Evolutionary conservation across 331 rosid species (phyloP).

Genomic region (Rosa hybrid): DNA sequence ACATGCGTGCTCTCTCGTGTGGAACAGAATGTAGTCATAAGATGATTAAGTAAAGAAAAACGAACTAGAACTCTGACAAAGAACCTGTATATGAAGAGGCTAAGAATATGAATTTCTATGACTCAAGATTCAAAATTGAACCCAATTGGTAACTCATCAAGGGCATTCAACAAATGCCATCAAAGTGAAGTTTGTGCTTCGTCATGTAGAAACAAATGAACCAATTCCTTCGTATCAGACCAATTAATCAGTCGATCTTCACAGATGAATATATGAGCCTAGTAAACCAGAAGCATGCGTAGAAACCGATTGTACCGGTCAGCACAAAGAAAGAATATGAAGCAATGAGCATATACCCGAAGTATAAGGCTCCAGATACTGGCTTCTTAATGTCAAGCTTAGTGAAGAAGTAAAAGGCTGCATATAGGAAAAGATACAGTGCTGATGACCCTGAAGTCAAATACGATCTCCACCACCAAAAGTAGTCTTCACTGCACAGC

Average conservation of each 20-base stretch:
- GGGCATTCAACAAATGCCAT: slow-evolving; percentile 20
- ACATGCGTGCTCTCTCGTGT: slow-evolving; percentile 26
- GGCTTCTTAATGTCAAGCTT: slow-evolving; percentile 92
- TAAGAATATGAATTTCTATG: slow-evolving; percentile 37
- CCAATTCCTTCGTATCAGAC: slow-evolving; percentile 19
- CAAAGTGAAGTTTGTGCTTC: slow-evolving; percentile 24
- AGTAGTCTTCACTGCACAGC: slow-evolving; percentile 88
- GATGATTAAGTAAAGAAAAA: slow-evolving; percentile 11
- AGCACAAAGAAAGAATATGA: slow-evolving; percentile 84
- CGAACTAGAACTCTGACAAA: slow-evolving; percentile 29
- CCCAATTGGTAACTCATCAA: slow-evolving; percentile 29
- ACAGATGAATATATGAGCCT: slow-evolving; percentile 93
- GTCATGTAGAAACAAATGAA: slow-evolving; percentile 16
- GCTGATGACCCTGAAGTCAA: slow-evolving; percentile 93
- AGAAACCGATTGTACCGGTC: slow-evolving; percentile 97
- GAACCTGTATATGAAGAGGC: slow-evolving; percentile 40
- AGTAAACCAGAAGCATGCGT: slow-evolving; percentile 91
- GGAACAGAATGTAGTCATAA: slow-evolving; percentile 26
- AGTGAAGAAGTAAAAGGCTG: slow-evolving; percentile 87
- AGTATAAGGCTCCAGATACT: slow-evolving; percentile 79
- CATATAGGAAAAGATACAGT: slow-evolving; percentile 81
- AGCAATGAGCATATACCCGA: slow-evolving; percentile 90
- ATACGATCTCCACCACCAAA: slow-evolving; percentile 98
- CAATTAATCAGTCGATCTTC: slow-evolving; percentile 67
- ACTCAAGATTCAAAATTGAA: slow-evolving; percentile 37